These are phyloP conservation scores for Malus hybrid DNA, from an alignment of 331 rosid species.

Conservation along the genomic window DNA sequence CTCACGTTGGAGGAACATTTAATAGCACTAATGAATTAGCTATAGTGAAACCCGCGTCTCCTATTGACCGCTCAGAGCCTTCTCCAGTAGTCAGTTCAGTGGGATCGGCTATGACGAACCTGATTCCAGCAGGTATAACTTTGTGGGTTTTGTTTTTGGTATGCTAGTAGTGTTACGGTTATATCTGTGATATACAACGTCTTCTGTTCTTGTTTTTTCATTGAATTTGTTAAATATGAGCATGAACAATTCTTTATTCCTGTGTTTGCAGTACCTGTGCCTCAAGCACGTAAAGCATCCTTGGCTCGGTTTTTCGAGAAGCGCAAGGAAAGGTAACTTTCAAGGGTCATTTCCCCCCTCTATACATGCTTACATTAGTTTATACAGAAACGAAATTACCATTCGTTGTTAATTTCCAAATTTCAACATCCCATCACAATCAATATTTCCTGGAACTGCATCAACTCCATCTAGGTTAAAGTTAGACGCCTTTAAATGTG, in stretches of 20 bases:
- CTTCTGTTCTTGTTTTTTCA: background rate
- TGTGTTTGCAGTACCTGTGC: conserved; percentile 48
- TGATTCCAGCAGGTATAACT: conserved; percentile 50
- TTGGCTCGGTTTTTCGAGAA: conserved; percentile 84
- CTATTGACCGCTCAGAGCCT: conserved; percentile 36
- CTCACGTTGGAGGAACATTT: conserved; percentile 35
- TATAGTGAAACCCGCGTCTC: conserved; percentile 29
- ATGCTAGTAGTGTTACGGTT: background rate
- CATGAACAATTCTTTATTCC: background rate
- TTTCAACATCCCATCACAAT: background rate
- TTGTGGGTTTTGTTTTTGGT: background rate
- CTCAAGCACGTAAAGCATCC: conserved; percentile 95
- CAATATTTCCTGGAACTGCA: too few species aligned
- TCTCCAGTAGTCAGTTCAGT: conserved; percentile 29
- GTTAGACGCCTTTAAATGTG: too few species aligned
- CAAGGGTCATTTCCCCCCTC: background rate
- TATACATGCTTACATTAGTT: background rate
- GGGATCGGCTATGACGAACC: conserved; percentile 31
- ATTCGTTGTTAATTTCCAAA: background rate
- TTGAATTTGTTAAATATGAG: background rate
- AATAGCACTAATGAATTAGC: conserved; percentile 29
- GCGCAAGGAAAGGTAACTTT: conserved; percentile 83
- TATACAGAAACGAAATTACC: background rate
- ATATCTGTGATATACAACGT: background rate
- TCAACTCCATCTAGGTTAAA: too few species aligned